Evolutionary conservation across 192 early-diverging fungal genomes (phyloP), one percentile per base, ranked within the genome.

Genomic region (Coemansia sp.): DNA sequence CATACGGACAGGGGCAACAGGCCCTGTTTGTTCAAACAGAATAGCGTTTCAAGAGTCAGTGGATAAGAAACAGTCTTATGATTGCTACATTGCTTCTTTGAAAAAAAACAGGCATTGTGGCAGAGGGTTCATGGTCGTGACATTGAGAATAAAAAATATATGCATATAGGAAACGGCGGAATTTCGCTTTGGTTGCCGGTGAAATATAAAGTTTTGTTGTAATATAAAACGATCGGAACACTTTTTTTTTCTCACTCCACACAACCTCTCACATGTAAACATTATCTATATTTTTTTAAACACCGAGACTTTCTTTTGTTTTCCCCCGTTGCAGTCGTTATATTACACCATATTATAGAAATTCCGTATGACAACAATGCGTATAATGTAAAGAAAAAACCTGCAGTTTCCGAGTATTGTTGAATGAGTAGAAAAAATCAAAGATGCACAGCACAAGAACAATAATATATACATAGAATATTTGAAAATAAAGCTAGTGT

Each of bases 181-280:
- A n/a, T n/a, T n/a, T n/a, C n/a, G n/a, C n/a, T n/a, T n/a, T n/a
- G n/a, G n/a, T n/a, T n/a, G n/a, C n/a, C n/a, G n/a, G n/a, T n/a
- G n/a, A n/a, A n/a, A n/a, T n/a, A n/a, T n/a, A n/a, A n/a, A n/a
- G 42, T 45, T 45, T 45, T 45, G 7, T 45, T 45, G 42, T 45
- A 45, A n/a, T n/a, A n/a, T n/a, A n/a, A n/a, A n/a, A n/a, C n/a
- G 42, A 45, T 45, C 42, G 42, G 42, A 45, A 45, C 42, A 45
- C 10, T 38, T 38, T 38, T 38, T 38, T 38, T 10, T 50, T 50
- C 20, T 50, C n/a, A n/a, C n/a, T n/a, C n/a, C n/a, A n/a, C n/a
- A n/a, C n/a, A n/a, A n/a, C n/a, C n/a, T n/a, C n/a, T n/a, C n/a
- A n/a, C n/a, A n/a, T n/a, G n/a, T 50, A 17, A 5, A 50, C 17